Conservation (phyloP, 257 asterid species). For the Petrea volubilis region DNA sequence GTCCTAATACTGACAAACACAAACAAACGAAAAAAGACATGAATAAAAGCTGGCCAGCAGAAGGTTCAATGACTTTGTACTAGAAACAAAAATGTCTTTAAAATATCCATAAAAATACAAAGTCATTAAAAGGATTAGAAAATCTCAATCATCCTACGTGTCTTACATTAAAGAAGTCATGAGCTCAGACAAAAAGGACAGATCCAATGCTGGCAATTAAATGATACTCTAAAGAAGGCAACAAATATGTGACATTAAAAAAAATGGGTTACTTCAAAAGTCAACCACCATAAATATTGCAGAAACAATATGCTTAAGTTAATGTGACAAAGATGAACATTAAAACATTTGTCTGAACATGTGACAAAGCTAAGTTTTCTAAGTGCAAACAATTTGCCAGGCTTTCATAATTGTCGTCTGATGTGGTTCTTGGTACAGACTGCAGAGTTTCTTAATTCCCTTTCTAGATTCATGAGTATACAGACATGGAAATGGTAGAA, state of each 20-base stretch:
- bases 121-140: neutral
- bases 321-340: no score
- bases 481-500: neutral
- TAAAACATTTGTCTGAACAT: conserved; percentile 27
- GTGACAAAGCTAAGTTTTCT: conserved; percentile 15
- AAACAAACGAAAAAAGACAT: neutral
- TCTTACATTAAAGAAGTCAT: neutral
- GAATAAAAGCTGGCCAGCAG: conserved; percentile 29
- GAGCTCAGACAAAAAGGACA: conserved; percentile 39
- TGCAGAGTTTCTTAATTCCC: neutral
- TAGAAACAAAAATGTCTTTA: neutral
- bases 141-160: conserved; percentile 24
- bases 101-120: no score
- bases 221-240: conserved; percentile 26
- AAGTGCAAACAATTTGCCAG: conserved; percentile 36
- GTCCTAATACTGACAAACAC: neutral
- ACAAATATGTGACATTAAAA: conserved; percentile 28
- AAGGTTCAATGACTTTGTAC: conserved; percentile 37
- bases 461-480: conserved; percentile 26
- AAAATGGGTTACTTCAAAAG: conserved; percentile 7
- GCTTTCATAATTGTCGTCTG: conserved; percentile 28
- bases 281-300: conserved; percentile 32
- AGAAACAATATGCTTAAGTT: conserved; percentile 8
- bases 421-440: conserved; percentile 7
- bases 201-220: conserved; percentile 40